Evolutionary conservation across 129 eudicot species (phyloP).

Genomic region (Helichrysum umbraculigerum): DNA sequence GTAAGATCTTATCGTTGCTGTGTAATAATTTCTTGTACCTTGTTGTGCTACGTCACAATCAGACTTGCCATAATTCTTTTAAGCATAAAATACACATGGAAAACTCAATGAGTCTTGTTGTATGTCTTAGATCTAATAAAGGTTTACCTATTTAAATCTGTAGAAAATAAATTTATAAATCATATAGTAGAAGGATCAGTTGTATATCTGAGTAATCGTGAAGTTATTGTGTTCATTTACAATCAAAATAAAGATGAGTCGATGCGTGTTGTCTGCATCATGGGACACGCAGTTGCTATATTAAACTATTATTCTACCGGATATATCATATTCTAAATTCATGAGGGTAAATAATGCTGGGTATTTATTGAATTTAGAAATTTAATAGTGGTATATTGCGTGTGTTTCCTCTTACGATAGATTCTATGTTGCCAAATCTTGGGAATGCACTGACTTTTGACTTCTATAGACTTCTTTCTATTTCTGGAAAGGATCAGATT

Average conservation of each 20-base stretch:
- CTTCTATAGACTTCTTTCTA: constrained; percentile 28
- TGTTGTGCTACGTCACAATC: background rate
- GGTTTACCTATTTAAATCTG: background rate
- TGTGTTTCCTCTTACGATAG: constrained; percentile 8
- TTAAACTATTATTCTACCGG: background rate
- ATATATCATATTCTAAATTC: too few species aligned
- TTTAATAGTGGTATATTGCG: background rate
- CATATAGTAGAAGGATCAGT: background rate
- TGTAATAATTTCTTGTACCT: background rate
- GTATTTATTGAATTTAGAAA: background rate
- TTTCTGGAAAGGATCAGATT: constrained; percentile 17
- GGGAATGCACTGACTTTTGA: constrained; percentile 15
- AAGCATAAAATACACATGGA: background rate
- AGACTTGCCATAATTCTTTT: background rate
- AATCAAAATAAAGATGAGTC: constrained; percentile 2
- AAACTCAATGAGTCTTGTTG: too few species aligned
- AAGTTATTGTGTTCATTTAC: background rate
- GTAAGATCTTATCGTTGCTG: background rate
- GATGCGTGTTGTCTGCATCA: constrained; percentile 18
- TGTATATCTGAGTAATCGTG: background rate
- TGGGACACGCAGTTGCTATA: constrained; percentile 8
- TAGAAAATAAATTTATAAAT: background rate
- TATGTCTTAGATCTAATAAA: background rate
- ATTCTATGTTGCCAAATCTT: constrained; percentile 26
- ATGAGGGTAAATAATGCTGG: constrained; percentile 4